Conservation (phyloP, 2,329 filamentous ascomycete species). For the Fusarium sambucinum region DNA sequence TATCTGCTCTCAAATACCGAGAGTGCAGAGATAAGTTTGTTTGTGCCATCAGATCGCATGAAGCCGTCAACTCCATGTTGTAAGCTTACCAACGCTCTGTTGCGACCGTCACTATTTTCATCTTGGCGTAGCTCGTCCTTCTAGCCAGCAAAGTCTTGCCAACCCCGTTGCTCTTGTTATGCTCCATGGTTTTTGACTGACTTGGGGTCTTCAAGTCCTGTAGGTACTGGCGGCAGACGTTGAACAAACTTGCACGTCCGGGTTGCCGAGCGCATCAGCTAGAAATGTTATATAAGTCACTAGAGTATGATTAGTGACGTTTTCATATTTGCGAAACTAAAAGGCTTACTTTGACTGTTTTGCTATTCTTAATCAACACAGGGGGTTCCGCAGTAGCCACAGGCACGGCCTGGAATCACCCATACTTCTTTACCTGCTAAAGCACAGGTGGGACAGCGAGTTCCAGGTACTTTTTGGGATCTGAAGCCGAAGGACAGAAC, state of each 20-base stretch:
- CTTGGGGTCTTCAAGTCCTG: background rate
- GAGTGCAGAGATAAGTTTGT: constrained; percentile 3
- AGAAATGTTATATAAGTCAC: background rate
- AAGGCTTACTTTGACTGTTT: constrained; percentile 17
- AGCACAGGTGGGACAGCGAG: constrained; percentile 65
- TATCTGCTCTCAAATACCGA: constrained; percentile 1
- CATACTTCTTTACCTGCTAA: constrained; percentile 64
- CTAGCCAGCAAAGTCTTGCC: background rate
- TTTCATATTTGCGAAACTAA: background rate
- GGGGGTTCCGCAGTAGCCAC: constrained; percentile 64
- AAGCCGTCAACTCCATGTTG: constrained; percentile 1
- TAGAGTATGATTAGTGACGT: constrained; percentile 7
- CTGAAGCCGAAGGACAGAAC: constrained; percentile 8
- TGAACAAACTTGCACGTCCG: background rate
- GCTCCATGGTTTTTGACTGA: background rate
- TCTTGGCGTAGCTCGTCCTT: background rate
- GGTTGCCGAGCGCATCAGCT: background rate
- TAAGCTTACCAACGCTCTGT: constrained; percentile 14
- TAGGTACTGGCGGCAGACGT: background rate
- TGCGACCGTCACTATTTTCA: constrained; percentile 3
- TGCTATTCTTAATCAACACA: constrained; percentile 44
- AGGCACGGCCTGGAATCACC: constrained; percentile 66
- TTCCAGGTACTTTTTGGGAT: constrained; percentile 58
- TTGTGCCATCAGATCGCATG: constrained; percentile 21
- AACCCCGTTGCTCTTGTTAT: background rate